Conservation (phyloP, 2,329 filamentous ascomycete genomes). For the Colletotrichum salicis region DNA sequence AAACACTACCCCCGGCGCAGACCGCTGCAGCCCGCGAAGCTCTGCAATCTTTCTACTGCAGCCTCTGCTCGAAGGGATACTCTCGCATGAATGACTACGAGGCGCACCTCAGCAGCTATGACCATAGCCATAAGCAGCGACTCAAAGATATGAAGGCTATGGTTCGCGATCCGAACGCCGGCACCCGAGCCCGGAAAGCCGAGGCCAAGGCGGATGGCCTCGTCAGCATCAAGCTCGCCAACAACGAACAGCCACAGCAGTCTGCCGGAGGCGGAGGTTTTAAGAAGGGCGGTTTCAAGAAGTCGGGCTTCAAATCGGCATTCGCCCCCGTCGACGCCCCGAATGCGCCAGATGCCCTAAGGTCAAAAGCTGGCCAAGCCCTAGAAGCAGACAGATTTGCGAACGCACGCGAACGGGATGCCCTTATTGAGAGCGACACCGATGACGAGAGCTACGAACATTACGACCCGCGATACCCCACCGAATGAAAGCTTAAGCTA, state of each 20-base stretch:
- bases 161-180: constrained; percentile 76
- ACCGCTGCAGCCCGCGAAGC: constrained; percentile 77
- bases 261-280: constrained; percentile 57
- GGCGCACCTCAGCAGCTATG: constrained; percentile 91
- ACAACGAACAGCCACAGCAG: constrained; percentile 43
- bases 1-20: constrained; percentile 68
- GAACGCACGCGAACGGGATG: constrained; percentile 4
- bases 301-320: constrained; percentile 83
- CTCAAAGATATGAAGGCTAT: constrained; percentile 89
- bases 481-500: constrained; percentile 57
- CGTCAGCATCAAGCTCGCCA: constrained; percentile 72
- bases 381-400: constrained; percentile 39
- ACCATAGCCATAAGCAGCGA: constrained; percentile 93
- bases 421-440: constrained; percentile 67
- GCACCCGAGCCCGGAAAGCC: constrained; percentile 72
- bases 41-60: constrained; percentile 83
- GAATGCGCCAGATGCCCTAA: constrained; percentile 38
- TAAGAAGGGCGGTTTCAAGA: constrained; percentile 81
- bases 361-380: constrained; percentile 11
- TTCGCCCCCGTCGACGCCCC: constrained; percentile 67
- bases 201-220: constrained; percentile 77
- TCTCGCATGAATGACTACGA: constrained; percentile 96
- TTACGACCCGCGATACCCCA: constrained; percentile 71
- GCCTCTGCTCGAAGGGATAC: constrained; percentile 93
- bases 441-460: constrained; percentile 79